Base-by-base conservation (phyloP, 805 yeast genomes). In the Pichia thaimueangensis region DNA sequence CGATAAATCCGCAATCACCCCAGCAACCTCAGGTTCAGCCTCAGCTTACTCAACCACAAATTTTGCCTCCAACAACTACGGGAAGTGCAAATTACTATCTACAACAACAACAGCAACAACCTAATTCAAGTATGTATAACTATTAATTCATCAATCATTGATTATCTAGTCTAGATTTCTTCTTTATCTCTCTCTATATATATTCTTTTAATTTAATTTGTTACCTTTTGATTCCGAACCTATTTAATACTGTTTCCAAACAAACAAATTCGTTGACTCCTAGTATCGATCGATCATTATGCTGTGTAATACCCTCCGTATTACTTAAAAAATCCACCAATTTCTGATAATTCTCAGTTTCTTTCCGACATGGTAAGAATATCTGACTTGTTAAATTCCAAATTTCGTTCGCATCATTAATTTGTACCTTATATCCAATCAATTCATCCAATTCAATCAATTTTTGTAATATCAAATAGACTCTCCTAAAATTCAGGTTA, bases 341-440 rank as follows among this genome's bases (percentile, higher is more conserved):
- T 6, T 15, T 19, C 2, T 24, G 12, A 38, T 39, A 45, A 21
- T 29, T 15, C 10, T n/a, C 20, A 6, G 15, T 16, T 1, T 25
- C 30, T 6, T 27, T 29, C 6, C 16, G 9, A 15, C 42, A 41
- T 2, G 49, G 49, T 16, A 48, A 11, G 32, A 37, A 43, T 6
- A 48, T 41, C 19, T 45, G 37, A 16, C 32, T 34, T 9, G 35
- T 15, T 1, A 39, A 20, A 6, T 37, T 17, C 44, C 45, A 39
- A 20, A 57, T 47, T 9, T 51, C 56, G 3, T 16, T 17, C 16
- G 56, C 37, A 32, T 58, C 63, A 37, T 49, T 53, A n/a, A 59
- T 27, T 6, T 47, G 30, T 4, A 56, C 48, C 1, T 27, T 25
- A 27, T 13, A 23, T 4, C 33, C 39, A 17, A 21, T 16, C 15